Percentiles rank a stretch among this genome's conserved stretches.
Conservation (phyloP, 106 monocot genomes). For the Cymbidium sinense region DNA sequence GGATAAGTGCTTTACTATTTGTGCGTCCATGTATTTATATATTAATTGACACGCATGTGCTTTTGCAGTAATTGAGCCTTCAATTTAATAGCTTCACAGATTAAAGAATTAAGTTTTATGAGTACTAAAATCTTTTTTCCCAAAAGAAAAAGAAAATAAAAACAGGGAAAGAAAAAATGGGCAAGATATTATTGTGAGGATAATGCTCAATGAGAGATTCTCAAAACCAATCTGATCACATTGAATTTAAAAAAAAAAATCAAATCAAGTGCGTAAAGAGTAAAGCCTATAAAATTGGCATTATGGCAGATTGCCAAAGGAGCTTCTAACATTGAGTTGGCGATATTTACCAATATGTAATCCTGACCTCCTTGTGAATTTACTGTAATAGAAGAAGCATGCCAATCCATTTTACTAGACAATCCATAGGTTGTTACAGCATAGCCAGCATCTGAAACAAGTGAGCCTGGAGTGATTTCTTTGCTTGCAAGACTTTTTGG, state of each 20-base stretch:
- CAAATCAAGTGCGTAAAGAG: not conserved
- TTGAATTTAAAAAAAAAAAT: not conserved
- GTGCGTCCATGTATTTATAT: no score
- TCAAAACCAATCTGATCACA: not conserved
- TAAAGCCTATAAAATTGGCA: not conserved
- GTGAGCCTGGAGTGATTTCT: not conserved
- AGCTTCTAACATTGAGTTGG: not conserved
- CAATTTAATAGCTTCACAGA: no score
- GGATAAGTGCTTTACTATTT: no score
- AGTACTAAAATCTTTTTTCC: no score
- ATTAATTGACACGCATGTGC: no score
- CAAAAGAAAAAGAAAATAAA: no score
- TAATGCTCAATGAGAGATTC: not conserved
- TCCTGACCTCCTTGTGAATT: slow-evolving; percentile 35
- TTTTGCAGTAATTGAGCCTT: no score
- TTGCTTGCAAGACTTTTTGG: not conserved
- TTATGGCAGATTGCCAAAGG: not conserved
- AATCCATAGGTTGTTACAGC: slow-evolving; percentile 36
- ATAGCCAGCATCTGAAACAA: slow-evolving; percentile 5
- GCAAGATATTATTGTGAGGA: no score
- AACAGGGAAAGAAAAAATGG: no score
- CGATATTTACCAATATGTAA: slow-evolving; percentile 25
- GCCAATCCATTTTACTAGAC: slow-evolving; percentile 30
- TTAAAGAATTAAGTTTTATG: no score
- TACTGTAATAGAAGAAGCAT: slow-evolving; percentile 29